Conservation (phyloP, 2,329 filamentous ascomycete genomes). For the Xylaria arbuscula region DNA sequence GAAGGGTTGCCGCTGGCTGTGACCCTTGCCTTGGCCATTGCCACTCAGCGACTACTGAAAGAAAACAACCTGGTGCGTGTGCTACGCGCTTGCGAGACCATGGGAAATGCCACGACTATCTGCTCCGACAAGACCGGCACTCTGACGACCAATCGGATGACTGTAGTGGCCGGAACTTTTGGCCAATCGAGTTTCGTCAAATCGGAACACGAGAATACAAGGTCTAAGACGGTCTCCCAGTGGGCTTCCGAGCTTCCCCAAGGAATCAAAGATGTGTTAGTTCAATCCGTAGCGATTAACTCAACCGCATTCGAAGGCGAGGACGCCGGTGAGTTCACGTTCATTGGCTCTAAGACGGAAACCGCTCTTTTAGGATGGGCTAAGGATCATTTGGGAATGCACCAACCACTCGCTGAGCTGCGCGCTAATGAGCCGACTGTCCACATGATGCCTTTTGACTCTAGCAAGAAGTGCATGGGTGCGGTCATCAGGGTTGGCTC, state of each 20-base stretch:
- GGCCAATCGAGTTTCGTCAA: slow-evolving; percentile 56
- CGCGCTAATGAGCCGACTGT: slow-evolving; percentile 60
- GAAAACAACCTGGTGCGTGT: slow-evolving; percentile 78
- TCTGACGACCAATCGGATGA: slow-evolving; percentile 80
- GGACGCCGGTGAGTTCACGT: slow-evolving; percentile 57
- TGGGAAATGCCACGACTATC: slow-evolving; percentile 79
- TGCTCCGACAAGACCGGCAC: slow-evolving; percentile 86
- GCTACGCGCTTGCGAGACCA: slow-evolving; percentile 75
- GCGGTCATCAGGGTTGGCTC: slow-evolving; percentile 62
- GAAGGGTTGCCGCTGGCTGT: slow-evolving; percentile 75
- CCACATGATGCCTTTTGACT: slow-evolving; percentile 66
- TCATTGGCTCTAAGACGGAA: slow-evolving; percentile 68
- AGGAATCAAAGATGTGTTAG: slow-evolving; percentile 51
- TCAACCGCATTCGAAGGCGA: slow-evolving; percentile 67
- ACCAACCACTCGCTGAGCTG: slow-evolving; percentile 56
- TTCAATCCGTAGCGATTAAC: slow-evolving; percentile 65
- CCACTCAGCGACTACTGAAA: slow-evolving; percentile 74
- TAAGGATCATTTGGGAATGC: slow-evolving; percentile 62
- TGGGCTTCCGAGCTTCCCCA: slow-evolving; percentile 49
- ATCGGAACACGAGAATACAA: slow-evolving; percentile 41
- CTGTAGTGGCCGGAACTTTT: slow-evolving; percentile 77
- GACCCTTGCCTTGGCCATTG: slow-evolving; percentile 74
- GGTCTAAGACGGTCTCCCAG: slow-evolving; percentile 43
- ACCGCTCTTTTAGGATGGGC: slow-evolving; percentile 64
- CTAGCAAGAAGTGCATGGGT: slow-evolving; percentile 66